phyloP scores from a whole-genome alignment of 768 basidiomycete genomes.

The Pulveroboletus ravenelii region DNA sequence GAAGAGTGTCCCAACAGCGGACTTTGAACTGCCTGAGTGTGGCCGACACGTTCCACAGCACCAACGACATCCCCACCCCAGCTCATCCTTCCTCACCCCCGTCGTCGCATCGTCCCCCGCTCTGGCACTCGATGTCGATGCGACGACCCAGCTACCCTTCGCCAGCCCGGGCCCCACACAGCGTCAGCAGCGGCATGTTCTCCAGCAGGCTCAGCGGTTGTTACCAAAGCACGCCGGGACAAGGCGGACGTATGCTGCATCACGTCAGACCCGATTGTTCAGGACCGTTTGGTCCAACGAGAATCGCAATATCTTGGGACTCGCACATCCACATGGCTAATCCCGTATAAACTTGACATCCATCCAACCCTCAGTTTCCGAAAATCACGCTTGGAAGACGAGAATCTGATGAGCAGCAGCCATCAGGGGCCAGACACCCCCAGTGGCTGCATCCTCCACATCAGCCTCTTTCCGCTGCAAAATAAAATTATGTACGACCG shows the following conservation, averaged over 20 bases:
- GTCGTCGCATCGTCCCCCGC: too few species aligned
- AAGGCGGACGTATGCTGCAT: neutral
- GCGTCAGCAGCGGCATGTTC: constrained; percentile 6
- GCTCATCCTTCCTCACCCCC: too few species aligned
- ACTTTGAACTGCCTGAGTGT: constrained; percentile 28
- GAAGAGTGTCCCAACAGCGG: constrained; percentile 23
- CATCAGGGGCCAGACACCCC: constrained; percentile 29
- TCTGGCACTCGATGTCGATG: too few species aligned
- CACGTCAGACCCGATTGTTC: neutral
- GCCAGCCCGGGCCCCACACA: neutral
- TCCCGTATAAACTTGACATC: neutral
- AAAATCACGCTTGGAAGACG: constrained; percentile 21
- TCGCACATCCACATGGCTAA: neutral
- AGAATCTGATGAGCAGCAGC: constrained; percentile 30
- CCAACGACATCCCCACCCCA: too few species aligned
- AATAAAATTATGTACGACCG: constrained; percentile 28
- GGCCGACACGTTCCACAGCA: constrained; percentile 29
- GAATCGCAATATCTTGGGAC: too few species aligned
- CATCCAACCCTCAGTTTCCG: neutral
- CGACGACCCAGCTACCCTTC: neutral
- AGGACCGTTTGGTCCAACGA: neutral
- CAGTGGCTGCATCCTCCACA: constrained; percentile 24
- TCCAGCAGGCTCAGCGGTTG: constrained; percentile 3
- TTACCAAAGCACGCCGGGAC: too few species aligned
- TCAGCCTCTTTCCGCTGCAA: constrained; percentile 28